A percentile compares a stretch with the other conserved stretches of the same genome.
Evolutionary conservation across 1,284 basidiomycete genomes (phyloP).

Genomic region (Cutaneotrichosporon cavernicola): DNA sequence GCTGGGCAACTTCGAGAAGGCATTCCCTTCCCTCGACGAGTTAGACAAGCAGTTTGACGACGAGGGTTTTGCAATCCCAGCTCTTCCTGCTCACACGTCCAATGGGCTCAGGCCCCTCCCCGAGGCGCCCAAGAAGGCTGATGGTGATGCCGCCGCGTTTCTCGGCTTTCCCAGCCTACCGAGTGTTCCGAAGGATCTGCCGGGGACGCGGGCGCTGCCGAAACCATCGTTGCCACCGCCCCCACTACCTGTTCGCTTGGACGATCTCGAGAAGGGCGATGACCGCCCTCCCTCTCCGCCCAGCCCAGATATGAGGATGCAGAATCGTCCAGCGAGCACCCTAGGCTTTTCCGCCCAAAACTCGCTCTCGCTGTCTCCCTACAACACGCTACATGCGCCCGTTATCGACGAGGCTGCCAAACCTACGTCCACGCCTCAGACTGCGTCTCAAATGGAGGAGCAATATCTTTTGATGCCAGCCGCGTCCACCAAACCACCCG

Average conservation of each 20-base stretch:
- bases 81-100: background rate
- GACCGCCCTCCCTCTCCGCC: slow-evolving; percentile 9
- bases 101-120: background rate
- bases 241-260: slow-evolving; percentile 10
- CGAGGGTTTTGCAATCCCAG: slow-evolving; percentile 18
- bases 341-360: slow-evolving; percentile 17
- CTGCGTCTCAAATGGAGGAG: background rate
- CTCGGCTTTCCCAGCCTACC: slow-evolving; percentile 21
- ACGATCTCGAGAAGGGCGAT: slow-evolving; percentile 3
- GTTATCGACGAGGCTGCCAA: slow-evolving; percentile 3
- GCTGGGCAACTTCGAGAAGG: slow-evolving; percentile 13
- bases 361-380: background rate
- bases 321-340: slow-evolving; percentile 33
- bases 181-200: slow-evolving; percentile 22
- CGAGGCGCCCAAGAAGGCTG: slow-evolving; percentile 9
- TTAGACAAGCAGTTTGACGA: slow-evolving; percentile 47
- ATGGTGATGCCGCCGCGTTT: slow-evolving; percentile 8
- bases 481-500: background rate
- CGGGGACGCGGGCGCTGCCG: slow-evolving; percentile 4
- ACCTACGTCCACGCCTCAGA: background rate
- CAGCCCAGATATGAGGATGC: slow-evolving; percentile 2
- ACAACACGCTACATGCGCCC: background rate
- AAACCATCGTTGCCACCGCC: slow-evolving; percentile 17
- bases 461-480: background rate
- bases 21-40: slow-evolving; percentile 49